Conservation (phyloP, 1,139 yeast genomes). For the Pichia sp. region DNA sequence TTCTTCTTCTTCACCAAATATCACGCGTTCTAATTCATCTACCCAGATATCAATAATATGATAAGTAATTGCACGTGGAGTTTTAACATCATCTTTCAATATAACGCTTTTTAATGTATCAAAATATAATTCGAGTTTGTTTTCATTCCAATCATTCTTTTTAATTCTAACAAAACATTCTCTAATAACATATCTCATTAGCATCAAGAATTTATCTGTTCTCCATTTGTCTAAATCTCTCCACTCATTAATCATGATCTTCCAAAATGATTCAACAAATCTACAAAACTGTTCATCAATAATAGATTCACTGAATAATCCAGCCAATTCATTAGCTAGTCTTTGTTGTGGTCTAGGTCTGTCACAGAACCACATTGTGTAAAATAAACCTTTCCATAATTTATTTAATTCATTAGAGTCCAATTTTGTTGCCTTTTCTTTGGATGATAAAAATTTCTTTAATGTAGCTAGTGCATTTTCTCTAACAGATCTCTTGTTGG, state of each 20-base stretch:
- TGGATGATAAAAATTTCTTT: slow-evolving; percentile 45
- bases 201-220: slow-evolving; percentile 76
- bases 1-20: slow-evolving; percentile 45
- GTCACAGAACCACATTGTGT: slow-evolving; percentile 94
- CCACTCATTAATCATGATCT: slow-evolving; percentile 78
- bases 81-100: slow-evolving; percentile 50
- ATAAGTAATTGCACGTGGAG: slow-evolving; percentile 73
- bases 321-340: slow-evolving; percentile 69
- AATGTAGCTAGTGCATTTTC: slow-evolving; percentile 70
- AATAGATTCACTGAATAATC: slow-evolving; percentile 44
- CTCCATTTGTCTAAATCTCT: slow-evolving; percentile 75
- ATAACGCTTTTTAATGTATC: slow-evolving; percentile 33
- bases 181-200: slow-evolving; percentile 70
- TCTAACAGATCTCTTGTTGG: slow-evolving; percentile 70
- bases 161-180: slow-evolving; percentile 56
- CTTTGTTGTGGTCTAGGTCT: slow-evolving; percentile 87
- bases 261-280: slow-evolving; percentile 78
- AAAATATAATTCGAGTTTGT: slow-evolving; percentile 42
- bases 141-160: slow-evolving; percentile 49
- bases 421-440: slow-evolving; percentile 20
- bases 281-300: slow-evolving; percentile 36
- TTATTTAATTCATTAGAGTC: slow-evolving; percentile 56
- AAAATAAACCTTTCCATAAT: slow-evolving; percentile 90
- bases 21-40: slow-evolving; percentile 73
- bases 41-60: slow-evolving; percentile 79